Percentiles rank a stretch among this genome's conserved stretches.
Conservation (phyloP, 805 yeast species). For the Candida piceae region DNA sequence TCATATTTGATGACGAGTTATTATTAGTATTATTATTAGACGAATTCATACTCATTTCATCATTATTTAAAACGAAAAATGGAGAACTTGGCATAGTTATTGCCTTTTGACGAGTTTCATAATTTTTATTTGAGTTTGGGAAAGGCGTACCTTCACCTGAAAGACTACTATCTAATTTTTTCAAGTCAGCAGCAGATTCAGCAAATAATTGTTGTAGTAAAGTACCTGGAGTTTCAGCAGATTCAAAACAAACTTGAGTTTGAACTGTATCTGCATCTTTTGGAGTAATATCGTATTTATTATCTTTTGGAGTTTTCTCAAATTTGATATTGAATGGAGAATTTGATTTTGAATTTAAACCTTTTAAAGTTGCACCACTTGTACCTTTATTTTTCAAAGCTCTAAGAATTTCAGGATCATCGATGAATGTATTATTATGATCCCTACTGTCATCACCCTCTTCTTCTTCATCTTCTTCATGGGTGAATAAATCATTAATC, state of each 20-base stretch:
- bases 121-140: neutral
- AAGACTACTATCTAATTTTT: neutral
- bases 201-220: constrained; percentile 5
- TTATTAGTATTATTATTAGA: no score
- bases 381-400: constrained; percentile 10
- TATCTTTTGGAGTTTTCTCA: constrained; percentile 29
- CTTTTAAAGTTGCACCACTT: neutral
- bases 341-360: constrained; percentile 5
- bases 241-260: constrained; percentile 17
- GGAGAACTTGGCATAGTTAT: constrained; percentile 32
- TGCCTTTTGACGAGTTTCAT: constrained; percentile 8
- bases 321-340: constrained; percentile 17
- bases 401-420: constrained; percentile 24
- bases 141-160: neutral
- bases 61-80: constrained; percentile 19
- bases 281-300: constrained; percentile 18
- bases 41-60: constrained; percentile 6
- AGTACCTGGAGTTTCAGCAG: constrained; percentile 8
- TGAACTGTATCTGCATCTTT: constrained; percentile 26
- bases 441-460: constrained; percentile 10
- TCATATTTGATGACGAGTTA: no score
- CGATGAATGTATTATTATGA: neutral
- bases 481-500: constrained; percentile 28
- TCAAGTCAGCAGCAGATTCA: neutral
- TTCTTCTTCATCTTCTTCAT: constrained; percentile 22